These are phyloP conservation scores for Penicillium sp. DNA, from an alignment of 2,329 filamentous ascomycete genomes.

Conservation along the genomic window DNA sequence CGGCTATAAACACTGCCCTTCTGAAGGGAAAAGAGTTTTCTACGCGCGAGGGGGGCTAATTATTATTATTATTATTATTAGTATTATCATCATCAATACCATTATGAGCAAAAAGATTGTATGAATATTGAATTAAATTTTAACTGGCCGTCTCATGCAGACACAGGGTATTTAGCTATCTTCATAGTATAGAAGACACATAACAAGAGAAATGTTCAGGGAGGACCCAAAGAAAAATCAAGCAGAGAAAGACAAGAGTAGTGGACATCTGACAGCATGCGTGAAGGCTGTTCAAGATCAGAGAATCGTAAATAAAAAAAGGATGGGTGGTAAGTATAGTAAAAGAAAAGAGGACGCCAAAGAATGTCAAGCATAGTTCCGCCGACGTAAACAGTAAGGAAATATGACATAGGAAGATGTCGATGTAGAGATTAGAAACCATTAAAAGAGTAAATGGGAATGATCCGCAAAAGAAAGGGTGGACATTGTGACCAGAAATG, in stretches of 20 bases:
- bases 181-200: neutral
- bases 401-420: constrained; percentile 17
- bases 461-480: neutral
- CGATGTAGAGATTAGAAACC: constrained; percentile 20
- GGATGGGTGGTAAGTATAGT: constrained; percentile 12
- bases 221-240: constrained; percentile 2
- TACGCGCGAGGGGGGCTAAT: constrained; percentile 9
- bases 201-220: neutral
- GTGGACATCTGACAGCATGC: neutral
- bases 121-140: constrained; percentile 9
- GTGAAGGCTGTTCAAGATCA: neutral
- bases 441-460: constrained; percentile 16
- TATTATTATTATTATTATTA: neutral
- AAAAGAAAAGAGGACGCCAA: constrained; percentile 21
- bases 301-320: constrained; percentile 8
- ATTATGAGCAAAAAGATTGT: neutral
- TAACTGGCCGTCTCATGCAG: constrained; percentile 11
- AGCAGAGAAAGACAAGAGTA: neutral
- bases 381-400: constrained; percentile 4
- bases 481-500: constrained; percentile 13
- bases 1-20: constrained; percentile 14
- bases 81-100: too few species aligned
- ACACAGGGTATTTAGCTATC: neutral
- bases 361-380: constrained; percentile 19
- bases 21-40: constrained; percentile 13